phyloP scores from a whole-genome alignment of 78 protist species.

The Cavenderia fasciculata region DNA sequence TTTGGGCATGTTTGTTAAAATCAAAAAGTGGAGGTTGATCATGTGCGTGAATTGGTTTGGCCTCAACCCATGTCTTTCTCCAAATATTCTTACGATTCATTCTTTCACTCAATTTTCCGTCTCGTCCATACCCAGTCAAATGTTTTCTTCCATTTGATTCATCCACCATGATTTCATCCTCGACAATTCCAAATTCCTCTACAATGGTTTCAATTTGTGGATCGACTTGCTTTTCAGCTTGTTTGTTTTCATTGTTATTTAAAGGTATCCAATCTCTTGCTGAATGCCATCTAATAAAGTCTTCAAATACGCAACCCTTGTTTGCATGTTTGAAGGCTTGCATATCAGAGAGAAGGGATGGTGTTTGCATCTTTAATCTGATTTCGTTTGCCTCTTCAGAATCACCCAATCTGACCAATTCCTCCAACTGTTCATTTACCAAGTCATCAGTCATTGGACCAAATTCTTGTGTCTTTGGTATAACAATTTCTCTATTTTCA shows the following conservation, averaged over 20 bases:
- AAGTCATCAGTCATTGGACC: conserved; percentile 78
- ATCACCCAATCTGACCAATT: background rate
- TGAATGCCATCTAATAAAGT: conserved; percentile 73
- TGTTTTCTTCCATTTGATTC: conserved; percentile 61
- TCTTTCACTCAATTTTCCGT: conserved; percentile 37
- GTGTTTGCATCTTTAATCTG: conserved; percentile 47
- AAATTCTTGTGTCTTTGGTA: conserved; percentile 58
- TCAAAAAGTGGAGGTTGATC: conserved; percentile 61
- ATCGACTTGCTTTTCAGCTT: background rate
- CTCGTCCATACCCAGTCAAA: conserved; percentile 33
- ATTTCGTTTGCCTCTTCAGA: conserved; percentile 28
- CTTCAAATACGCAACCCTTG: conserved; percentile 71
- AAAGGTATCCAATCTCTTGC: conserved; percentile 38
- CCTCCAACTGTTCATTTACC: conserved; percentile 52
- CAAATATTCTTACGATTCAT: conserved; percentile 42
- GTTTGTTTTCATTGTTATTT: background rate
- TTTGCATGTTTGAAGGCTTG: conserved; percentile 50
- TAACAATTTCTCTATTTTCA: conserved; percentile 42
- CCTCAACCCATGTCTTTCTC: conserved; percentile 44
- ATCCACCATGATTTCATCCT: conserved; percentile 35
- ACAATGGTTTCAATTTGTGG: background rate
- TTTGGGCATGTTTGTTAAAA: conserved; percentile 33
- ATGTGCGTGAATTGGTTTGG: conserved; percentile 16
- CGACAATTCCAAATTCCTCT: conserved; percentile 2
- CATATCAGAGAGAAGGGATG: conserved; percentile 60